Base-by-base conservation (phyloP, 345 rosid genomes). In the Gossypium arboreum region DNA sequence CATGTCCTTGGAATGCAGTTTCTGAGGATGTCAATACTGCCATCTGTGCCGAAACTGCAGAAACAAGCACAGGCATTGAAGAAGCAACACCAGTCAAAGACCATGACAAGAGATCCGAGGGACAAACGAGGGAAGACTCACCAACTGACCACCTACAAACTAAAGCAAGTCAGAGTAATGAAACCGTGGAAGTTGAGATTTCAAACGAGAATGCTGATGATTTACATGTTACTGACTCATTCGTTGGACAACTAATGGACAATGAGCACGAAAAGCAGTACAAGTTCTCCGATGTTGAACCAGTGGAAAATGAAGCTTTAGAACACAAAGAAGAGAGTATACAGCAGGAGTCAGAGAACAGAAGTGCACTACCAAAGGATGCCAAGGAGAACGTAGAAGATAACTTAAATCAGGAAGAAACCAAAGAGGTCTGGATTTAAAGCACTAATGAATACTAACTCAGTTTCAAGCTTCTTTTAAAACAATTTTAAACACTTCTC, bases 11-110 rank as follows among this genome's bases (percentile, higher is more conserved):
- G 20, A 27, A 25, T 50, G 56, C 10, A 24, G 57, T 68, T 47
- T 47, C 51, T 24, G 44, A 68, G 58, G 44, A 68, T 15, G 44
- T 52, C 44, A 25, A 68, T 16, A 25, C 72, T 50, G 22, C 24
- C 41, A 48, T 48, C 18, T 68, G 20, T 48, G 52, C 7, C 24
- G 43, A 68, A 24, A 68, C 29, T 48, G 72, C 7, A 25, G 72
- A 50, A 68, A 68, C 59, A 68, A 50, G 58, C 44, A 27, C 72
- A 68, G 3, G 13, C 72, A 68, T 25, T 9, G 34, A 27, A 68
- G 72, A 50, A 25, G 24, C 5, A 4, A 16, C 59, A 68, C 25
- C 16, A 0, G 2, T 68, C 3, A 27, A 25, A 25, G 72, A 68
- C 13, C 44, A 27, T 15, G 59, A 34, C 7, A 7, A 34, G 7